A percentile compares a stretch with the other conserved stretches of the same genome.
phyloP scores from a whole-genome alignment of 176 grass and related monocot species.

The Puccinellia tenuiflora region DNA sequence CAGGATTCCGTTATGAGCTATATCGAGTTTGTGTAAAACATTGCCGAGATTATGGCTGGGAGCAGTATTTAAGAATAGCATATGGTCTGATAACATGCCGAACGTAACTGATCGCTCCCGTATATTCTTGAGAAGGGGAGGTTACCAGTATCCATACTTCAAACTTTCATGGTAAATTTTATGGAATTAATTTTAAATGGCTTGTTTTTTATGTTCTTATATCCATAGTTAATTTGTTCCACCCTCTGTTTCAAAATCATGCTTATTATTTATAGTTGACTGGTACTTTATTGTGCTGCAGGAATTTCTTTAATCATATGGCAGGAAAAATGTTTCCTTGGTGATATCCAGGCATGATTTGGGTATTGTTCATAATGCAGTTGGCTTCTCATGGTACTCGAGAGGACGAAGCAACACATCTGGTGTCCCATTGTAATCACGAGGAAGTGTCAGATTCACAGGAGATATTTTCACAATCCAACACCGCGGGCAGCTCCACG shows the following conservation, averaged over 20 bases:
- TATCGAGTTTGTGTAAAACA: not conserved
- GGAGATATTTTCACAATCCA: slow-evolving; percentile 22
- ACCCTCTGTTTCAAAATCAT: not conserved
- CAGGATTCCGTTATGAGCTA: not conserved
- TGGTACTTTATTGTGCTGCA: slow-evolving; percentile 19
- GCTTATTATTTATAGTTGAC: not conserved
- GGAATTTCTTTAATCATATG: slow-evolving; percentile 33
- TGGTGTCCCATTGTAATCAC: slow-evolving; percentile 17
- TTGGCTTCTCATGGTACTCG: slow-evolving; percentile 47
- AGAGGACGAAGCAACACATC: slow-evolving; percentile 25
- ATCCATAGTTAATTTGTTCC: not conserved
- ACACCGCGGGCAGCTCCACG: not conserved
- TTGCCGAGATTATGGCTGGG: not conserved
- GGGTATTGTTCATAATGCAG: slow-evolving; percentile 58
- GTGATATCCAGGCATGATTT: slow-evolving; percentile 56
- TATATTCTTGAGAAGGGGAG: not conserved
- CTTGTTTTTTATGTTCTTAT: not conserved
- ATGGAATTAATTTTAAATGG: not conserved
- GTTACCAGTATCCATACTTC: not conserved
- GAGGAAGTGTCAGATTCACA: slow-evolving; percentile 32
- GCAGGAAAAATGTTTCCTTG: not conserved
- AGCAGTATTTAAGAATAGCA: not conserved
- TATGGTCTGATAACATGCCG: not conserved
- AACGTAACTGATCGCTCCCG: not conserved
- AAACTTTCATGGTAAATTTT: not conserved